These are phyloP conservation scores for Rhodotorula sp. DNA, from an alignment of 1,284 basidiomycete genomes.

Conservation along the genomic window DNA sequence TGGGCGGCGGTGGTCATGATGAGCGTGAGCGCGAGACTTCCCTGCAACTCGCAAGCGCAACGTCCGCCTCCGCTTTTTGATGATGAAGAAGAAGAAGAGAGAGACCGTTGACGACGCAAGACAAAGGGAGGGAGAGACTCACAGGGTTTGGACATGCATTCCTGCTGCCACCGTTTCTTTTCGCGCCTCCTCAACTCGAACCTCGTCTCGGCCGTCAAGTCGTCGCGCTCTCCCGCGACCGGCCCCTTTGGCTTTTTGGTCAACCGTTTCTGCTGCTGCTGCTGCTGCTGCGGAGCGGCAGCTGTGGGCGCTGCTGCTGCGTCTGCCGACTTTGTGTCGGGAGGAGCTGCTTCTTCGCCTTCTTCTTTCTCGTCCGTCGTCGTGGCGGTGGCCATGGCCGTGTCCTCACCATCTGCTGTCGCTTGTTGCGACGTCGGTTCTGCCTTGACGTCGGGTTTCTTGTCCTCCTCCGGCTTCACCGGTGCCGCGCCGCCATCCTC, in stretches of 20 bases:
- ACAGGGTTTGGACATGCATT: constrained; percentile 38
- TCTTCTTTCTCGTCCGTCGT: constrained; percentile 50
- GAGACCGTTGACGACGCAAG: background rate
- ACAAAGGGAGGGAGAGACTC: constrained; percentile 10
- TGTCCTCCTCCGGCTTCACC: constrained; percentile 51
- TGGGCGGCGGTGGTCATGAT: background rate
- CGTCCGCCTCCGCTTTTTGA: no score
- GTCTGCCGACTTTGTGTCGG: background rate
- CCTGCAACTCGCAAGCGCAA: no score
- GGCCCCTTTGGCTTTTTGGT: background rate
- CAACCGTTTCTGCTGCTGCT: constrained; percentile 11
- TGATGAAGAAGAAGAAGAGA: no score
- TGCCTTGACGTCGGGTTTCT: constrained; percentile 65
- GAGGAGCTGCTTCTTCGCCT: constrained; percentile 36
- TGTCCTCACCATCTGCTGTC: constrained; percentile 40
- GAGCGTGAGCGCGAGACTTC: background rate
- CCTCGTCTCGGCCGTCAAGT: constrained; percentile 23
- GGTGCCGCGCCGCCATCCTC: background rate
- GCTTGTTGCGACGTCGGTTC: no score
- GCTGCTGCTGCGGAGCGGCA: background rate
- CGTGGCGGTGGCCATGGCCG: background rate
- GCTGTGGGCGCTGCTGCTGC: background rate
- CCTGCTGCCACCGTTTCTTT: constrained; percentile 23
- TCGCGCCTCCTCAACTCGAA: constrained; percentile 25
- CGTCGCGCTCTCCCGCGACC: background rate